Evolutionary conservation across 2,329 filamentous ascomycete species (phyloP).

Genomic region (Dendryphion nanum): DNA sequence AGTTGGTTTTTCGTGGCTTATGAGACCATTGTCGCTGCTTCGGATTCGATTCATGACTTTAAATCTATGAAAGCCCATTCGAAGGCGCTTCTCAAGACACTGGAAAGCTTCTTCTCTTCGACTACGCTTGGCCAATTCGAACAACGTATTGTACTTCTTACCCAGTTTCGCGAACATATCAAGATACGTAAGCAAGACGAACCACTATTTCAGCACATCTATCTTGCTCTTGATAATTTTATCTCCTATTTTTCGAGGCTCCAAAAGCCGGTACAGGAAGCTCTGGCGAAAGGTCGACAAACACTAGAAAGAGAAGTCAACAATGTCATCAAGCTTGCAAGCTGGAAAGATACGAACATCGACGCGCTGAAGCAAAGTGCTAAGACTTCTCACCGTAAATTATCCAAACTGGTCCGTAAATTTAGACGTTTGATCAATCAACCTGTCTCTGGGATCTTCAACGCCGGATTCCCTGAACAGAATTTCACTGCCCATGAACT

Average conservation of each 20-base stretch:
- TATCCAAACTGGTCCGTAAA: slow-evolving; percentile 88
- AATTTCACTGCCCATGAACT: slow-evolving; percentile 3
- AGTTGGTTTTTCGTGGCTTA: slow-evolving; percentile 98
- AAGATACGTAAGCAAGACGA: slow-evolving; percentile 58
- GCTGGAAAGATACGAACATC: slow-evolving; percentile 98
- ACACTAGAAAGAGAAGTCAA: slow-evolving; percentile 89
- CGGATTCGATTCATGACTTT: slow-evolving; percentile 61
- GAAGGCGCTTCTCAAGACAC: slow-evolving; percentile 67
- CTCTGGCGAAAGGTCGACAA: slow-evolving; percentile 65
- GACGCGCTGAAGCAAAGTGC: slow-evolving; percentile 85
- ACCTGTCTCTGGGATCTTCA: slow-evolving; percentile 63
- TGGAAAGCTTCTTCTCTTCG: slow-evolving; percentile 75
- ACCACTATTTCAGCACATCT: slow-evolving; percentile 52
- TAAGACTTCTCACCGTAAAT: slow-evolving; percentile 82
- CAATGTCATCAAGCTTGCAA: slow-evolving; percentile 87
- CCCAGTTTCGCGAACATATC: slow-evolving; percentile 63
- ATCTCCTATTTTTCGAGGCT: slow-evolving; percentile 73
- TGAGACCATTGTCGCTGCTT: slow-evolving; percentile 77
- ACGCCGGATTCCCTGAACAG: slow-evolving; percentile 31
- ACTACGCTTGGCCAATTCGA: slow-evolving; percentile 80
- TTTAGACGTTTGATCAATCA: slow-evolving; percentile 78
- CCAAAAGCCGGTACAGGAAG: slow-evolving; percentile 62
- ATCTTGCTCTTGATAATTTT: slow-evolving; percentile 71
- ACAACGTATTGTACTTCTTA: slow-evolving; percentile 68
- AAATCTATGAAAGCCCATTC: slow-evolving; percentile 63